Evolutionary conservation across 768 basidiomycete species (phyloP), one percentile per base, ranked within the genome.

Genomic region (Coprinellus micaceus): DNA sequence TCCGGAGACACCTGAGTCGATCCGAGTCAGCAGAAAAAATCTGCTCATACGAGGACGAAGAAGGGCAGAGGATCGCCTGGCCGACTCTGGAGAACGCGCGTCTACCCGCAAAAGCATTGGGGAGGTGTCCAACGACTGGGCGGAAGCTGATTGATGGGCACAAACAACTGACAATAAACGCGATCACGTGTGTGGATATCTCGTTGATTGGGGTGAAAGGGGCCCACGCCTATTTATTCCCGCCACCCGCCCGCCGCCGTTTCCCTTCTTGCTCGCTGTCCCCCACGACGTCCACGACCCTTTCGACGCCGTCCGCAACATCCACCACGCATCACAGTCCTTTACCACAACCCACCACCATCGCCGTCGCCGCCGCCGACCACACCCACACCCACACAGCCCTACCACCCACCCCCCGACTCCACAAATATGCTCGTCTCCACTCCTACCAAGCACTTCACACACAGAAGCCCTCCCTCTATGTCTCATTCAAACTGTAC

Each of bases 101-200:
- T n/a, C n/a, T n/a, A n/a, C n/a, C n/a, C n/a, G n/a, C n/a, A n/a
- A n/a, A n/a, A n/a, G n/a, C n/a, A n/a, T n/a, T n/a, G n/a, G n/a
- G n/a, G n/a, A n/a, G n/a, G n/a, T n/a, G n/a, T n/a, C n/a, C n/a
- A n/a, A n/a, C 11, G 26, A 17, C 13, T 4, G 15, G 12, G 26
- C 47, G 47, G 47, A 49, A 49, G 47, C 47, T 49, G 47, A 49
- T 24, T 29, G 50, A 54, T 43, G 39, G 10, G 11, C 10, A 6
- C 45, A 55, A 55, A 48, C 28, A n/a, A 46, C 26, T 9, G 57
- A 60, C 47, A 60, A 60, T 57, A n/a, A 63, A 69, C 75, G 66
- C 76, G 76, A 52, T 71, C 77, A 77, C 70, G 68, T 79, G 77
- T 72, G 51, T n/a, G n/a, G n/a, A n/a, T n/a, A n/a, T n/a, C 24